phyloP scores from a whole-genome alignment of 192 early-diverging fungal species.

The Gryganskiella cystojenkinii region DNA sequence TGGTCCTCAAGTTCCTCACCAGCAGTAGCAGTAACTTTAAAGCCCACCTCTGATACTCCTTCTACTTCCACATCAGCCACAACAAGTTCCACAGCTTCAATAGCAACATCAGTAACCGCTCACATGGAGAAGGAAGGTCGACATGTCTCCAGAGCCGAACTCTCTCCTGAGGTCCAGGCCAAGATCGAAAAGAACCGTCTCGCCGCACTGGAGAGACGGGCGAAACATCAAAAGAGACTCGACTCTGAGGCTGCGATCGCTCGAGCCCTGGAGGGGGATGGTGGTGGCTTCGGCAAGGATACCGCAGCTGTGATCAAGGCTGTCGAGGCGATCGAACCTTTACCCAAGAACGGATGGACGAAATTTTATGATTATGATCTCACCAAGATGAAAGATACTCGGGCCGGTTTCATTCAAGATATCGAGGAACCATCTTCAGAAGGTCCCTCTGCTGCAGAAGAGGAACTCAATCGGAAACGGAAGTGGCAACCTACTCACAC shows the following conservation, averaged over 20 bases:
- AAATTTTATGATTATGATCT: constrained; percentile 86
- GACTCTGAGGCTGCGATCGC: constrained; percentile 27
- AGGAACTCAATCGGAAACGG: constrained; percentile 40
- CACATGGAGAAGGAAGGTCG: constrained; percentile 34
- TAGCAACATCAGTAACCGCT: background rate
- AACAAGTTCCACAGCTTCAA: background rate
- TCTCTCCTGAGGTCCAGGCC: constrained; percentile 35
- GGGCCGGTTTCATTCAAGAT: constrained; percentile 87
- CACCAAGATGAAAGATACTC: constrained; percentile 84
- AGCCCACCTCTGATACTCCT: background rate
- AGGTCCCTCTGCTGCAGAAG: background rate
- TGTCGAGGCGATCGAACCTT: constrained; percentile 32
- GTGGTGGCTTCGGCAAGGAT: constrained; percentile 18
- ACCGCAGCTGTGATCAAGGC: constrained; percentile 20
- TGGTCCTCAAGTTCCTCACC: background rate
- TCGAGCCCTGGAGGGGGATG: constrained; percentile 19
- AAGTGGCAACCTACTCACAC: constrained; percentile 51
- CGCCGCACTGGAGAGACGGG: constrained; percentile 35
- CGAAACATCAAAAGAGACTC: constrained; percentile 17
- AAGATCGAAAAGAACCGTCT: constrained; percentile 44
- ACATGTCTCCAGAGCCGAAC: constrained; percentile 25
- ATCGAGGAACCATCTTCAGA: constrained; percentile 46
- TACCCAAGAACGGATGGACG: constrained; percentile 51
- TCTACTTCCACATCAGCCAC: background rate
- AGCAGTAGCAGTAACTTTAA: background rate